phyloP scores from a whole-genome alignment of 352 stramenopile species.

The Phytopythium mirpurense region DNA sequence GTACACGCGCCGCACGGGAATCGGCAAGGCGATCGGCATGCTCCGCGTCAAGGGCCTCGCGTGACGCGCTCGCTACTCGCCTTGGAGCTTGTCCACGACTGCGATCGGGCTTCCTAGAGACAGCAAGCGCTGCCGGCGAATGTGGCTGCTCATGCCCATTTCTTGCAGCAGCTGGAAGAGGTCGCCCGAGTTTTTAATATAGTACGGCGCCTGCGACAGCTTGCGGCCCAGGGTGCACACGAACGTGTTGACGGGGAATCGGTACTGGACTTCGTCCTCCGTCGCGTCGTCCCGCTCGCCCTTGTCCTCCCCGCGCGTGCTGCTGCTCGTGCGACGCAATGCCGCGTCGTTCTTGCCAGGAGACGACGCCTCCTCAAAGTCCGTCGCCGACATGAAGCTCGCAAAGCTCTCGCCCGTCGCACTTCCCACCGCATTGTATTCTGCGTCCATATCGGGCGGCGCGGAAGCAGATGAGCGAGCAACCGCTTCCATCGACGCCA shows the following conservation, averaged over 20 bases:
- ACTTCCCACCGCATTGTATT: conserved; percentile 9
- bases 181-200: conserved; percentile 84
- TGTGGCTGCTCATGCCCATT: conserved; percentile 80
- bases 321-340: neutral
- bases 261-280: conserved; percentile 43
- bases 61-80: conserved; percentile 13
- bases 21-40: conserved; percentile 75
- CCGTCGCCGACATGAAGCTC: conserved; percentile 11
- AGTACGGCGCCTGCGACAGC: conserved; percentile 80
- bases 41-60: conserved; percentile 59
- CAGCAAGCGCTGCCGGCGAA: conserved; percentile 65
- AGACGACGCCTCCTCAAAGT: conserved; percentile 14
- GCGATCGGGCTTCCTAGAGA: conserved; percentile 34
- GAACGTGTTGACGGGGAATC: conserved; percentile 82
- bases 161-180: conserved; percentile 80
- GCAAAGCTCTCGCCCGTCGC: conserved; percentile 11
- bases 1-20: conserved; percentile 60
- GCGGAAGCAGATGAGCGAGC: too few relatives aligned
- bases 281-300: conserved; percentile 18
- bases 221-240: conserved; percentile 81
- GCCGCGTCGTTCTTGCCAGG: conserved; percentile 12
- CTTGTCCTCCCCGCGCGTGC: conserved; percentile 8
- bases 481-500: neutral
- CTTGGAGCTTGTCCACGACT: neutral
- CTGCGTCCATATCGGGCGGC: neutral